Percentiles rank a stretch among this genome's conserved stretches.
Evolutionary conservation across 352 stramenopile species (phyloP).

Genomic region (Pseudoperonospora humuli): DNA sequence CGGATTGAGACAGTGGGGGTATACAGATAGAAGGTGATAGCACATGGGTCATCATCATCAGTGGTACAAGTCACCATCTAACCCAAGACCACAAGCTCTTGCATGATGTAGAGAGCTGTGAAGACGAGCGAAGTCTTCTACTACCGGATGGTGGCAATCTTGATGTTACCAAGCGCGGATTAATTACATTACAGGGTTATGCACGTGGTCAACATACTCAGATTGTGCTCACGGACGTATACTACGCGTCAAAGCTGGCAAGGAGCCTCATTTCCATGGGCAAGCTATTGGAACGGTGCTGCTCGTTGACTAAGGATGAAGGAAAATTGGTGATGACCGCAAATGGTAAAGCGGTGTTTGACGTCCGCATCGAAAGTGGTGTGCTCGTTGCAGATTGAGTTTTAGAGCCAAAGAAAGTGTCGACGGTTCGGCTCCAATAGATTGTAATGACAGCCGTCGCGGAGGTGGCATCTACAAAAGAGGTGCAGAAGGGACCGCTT

Average conservation of each 20-base stretch:
- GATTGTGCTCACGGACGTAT: conserved; percentile 3
- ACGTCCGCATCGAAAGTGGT: background rate
- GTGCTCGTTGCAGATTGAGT: background rate
- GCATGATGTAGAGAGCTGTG: background rate
- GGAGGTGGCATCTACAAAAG: too few relatives aligned
- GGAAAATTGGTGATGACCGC: background rate
- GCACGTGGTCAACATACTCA: background rate
- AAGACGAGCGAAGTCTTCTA: background rate
- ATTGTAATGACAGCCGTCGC: background rate
- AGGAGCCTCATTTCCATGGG: conserved; percentile 1
- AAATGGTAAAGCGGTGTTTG: background rate
- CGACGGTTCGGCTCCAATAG: background rate
- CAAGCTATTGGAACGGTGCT: background rate
- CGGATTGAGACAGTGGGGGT: too few relatives aligned
- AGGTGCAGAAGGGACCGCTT: too few relatives aligned
- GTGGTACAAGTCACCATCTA: background rate
- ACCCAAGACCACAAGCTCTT: background rate
- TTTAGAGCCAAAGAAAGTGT: background rate
- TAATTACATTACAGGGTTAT: background rate
- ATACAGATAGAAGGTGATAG: too few relatives aligned
- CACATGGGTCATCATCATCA: background rate
- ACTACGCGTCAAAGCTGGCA: conserved; percentile 6
- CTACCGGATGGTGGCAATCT: background rate
- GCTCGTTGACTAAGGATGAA: background rate
- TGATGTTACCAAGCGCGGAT: background rate